phyloP scores from a whole-genome alignment of 2,329 filamentous ascomycete species.

The Fusarium secorum region DNA sequence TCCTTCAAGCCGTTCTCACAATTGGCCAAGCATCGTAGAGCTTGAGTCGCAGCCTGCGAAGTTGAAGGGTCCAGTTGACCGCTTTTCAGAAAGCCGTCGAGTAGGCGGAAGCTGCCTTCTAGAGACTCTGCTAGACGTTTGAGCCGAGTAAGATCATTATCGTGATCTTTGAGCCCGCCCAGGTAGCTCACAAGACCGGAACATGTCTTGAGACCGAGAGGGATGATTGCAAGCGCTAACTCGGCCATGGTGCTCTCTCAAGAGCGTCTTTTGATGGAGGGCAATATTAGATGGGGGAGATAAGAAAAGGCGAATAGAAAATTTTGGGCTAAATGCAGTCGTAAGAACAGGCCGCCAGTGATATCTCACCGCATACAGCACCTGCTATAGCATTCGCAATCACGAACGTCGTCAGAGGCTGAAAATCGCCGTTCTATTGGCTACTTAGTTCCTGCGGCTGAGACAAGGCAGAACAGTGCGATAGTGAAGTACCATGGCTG shows the following conservation, averaged over 20 bases:
- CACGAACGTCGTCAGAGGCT: too few relatives aligned
- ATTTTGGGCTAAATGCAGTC: too few relatives aligned
- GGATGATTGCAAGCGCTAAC: background rate
- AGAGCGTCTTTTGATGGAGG: too few relatives aligned
- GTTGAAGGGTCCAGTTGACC: fast-evolving
- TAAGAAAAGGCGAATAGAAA: too few relatives aligned
- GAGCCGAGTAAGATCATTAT: background rate
- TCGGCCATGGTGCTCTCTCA: background rate
- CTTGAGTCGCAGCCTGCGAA: background rate
- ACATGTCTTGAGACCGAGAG: background rate
- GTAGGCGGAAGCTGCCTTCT: background rate
- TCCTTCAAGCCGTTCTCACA: background rate
- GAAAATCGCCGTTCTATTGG: too few relatives aligned
- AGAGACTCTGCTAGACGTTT: background rate
- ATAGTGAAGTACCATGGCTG: too few relatives aligned
- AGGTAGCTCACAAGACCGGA: background rate
- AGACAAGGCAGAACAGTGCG: too few relatives aligned
- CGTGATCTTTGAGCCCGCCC: background rate
- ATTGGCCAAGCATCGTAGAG: fast-evolving
- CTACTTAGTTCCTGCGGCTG: too few relatives aligned
- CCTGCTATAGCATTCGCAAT: too few relatives aligned
- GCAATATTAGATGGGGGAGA: too few relatives aligned
- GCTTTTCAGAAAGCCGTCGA: fast-evolving
- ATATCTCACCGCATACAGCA: too few relatives aligned
- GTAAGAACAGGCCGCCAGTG: too few relatives aligned